Conservation (phyloP, 1,284 basidiomycete species). For the Filobasidium uniguttulatum region DNA sequence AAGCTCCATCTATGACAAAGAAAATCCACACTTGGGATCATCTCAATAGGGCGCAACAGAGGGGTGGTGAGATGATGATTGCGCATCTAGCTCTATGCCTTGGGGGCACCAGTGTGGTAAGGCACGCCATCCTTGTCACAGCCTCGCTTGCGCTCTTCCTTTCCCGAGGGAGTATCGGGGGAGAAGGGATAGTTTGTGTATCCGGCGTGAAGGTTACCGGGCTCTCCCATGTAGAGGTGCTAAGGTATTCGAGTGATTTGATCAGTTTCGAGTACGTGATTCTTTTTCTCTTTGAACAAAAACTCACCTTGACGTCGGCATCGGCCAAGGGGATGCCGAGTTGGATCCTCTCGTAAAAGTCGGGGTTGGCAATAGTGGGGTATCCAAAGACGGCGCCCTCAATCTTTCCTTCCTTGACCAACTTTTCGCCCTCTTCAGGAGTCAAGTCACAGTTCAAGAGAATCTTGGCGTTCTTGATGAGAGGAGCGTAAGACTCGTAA, state of each 20-base stretch:
- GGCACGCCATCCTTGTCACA: too few species aligned
- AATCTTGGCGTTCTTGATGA: background rate
- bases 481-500: background rate
- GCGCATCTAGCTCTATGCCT: too few species aligned
- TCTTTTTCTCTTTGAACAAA: background rate
- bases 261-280: background rate
- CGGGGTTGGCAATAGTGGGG: background rate
- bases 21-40: too few species aligned
- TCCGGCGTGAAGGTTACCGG: background rate
- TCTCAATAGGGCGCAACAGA: too few species aligned
- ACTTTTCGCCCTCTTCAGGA: background rate
- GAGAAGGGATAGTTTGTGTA: constrained; percentile 3
- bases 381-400: background rate
- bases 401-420: background rate
- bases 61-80: too few species aligned
- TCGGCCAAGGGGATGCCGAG: background rate
- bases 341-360: background rate
- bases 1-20: too few species aligned
- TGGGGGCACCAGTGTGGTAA: too few species aligned
- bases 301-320: background rate
- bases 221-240: background rate
- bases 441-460: background rate
- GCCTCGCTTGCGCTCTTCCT: too few species aligned
- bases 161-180: background rate
- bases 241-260: too few species aligned